phyloP scores from a whole-genome alignment of 1,284 basidiomycete species.

The Fistulinella cinereoalba region DNA sequence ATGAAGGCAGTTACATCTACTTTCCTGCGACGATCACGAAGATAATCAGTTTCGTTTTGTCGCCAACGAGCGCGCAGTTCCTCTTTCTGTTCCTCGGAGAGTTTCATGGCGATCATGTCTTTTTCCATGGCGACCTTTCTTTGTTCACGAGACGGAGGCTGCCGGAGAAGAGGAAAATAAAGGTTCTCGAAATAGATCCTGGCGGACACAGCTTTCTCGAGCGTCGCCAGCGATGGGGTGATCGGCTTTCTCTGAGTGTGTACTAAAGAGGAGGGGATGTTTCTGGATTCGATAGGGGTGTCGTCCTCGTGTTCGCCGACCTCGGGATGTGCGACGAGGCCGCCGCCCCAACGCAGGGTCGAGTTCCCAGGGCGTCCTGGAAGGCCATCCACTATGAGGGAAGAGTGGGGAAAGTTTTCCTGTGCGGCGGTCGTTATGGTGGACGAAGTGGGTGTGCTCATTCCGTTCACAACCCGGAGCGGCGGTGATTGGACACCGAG shows the following conservation, averaged over 20 bases:
- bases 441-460: conserved; percentile 56
- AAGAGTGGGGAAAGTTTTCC: conserved; percentile 56
- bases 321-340: conserved; percentile 61
- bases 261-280: conserved; percentile 18
- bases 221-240: conserved; percentile 81
- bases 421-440: conserved; percentile 66
- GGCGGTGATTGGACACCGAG: conserved; percentile 46
- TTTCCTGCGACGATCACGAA: conserved; percentile 79
- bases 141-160: conserved; percentile 82
- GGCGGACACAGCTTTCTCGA: conserved; percentile 90
- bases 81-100: conserved; percentile 70
- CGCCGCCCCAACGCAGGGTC: conserved; percentile 56
- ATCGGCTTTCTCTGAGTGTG: conserved; percentile 50
- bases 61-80: conserved; percentile 74
- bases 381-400: conserved; percentile 50
- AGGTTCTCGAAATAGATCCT: conserved; percentile 96
- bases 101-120: conserved; percentile 75
- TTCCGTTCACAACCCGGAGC: conserved; percentile 82
- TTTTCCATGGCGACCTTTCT: conserved; percentile 82
- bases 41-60: conserved; percentile 85
- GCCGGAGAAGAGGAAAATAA: conserved; percentile 87
- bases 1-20: conserved; percentile 85
- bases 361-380: conserved; percentile 57
- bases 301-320: conserved; percentile 56
- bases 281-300: conserved; percentile 26